Conservation (phyloP, 2,329 filamentous ascomycete genomes). For the Mycosphaerelloides madeirae region DNA sequence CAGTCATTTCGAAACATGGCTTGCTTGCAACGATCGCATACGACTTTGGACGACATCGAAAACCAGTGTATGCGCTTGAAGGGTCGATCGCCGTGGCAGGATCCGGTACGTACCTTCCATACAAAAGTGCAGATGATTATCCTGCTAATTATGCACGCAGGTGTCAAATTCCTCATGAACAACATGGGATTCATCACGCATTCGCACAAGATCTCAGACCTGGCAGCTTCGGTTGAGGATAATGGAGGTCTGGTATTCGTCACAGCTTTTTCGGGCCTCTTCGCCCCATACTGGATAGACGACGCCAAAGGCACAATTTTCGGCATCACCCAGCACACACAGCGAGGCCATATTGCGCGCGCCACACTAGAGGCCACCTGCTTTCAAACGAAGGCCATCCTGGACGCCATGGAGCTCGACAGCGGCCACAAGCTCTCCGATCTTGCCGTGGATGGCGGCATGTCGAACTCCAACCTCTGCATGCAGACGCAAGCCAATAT, state of each 20-base stretch:
- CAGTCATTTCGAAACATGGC: constrained; percentile 78
- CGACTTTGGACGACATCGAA: constrained; percentile 57
- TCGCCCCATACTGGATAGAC: constrained; percentile 93
- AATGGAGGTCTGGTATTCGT: constrained; percentile 82
- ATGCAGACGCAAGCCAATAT: constrained; percentile 91
- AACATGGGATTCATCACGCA: constrained; percentile 63
- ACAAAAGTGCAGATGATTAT: neutral
- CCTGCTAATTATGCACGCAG: constrained; percentile 1
- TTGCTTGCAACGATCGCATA: constrained; percentile 84
- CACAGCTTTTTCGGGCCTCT: constrained; percentile 84
- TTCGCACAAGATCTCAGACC: constrained; percentile 58
- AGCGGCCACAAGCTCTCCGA: constrained; percentile 69
- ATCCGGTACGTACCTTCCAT: constrained; percentile 42
- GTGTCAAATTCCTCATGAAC: constrained; percentile 54
- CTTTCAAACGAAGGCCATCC: constrained; percentile 87
- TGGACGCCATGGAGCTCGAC: constrained; percentile 87
- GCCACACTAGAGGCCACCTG: constrained; percentile 88
- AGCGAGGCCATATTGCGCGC: constrained; percentile 79
- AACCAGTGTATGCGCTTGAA: constrained; percentile 70
- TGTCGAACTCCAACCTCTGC: constrained; percentile 81
- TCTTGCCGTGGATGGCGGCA: constrained; percentile 80
- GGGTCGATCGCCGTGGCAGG: constrained; percentile 76
- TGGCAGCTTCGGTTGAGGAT: constrained; percentile 62
- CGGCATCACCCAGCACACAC: constrained; percentile 59
- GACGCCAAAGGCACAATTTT: constrained; percentile 78